Percentiles rank a stretch among this genome's conserved stretches.
Evolutionary conservation across 257 asterid species (phyloP).

Genomic region (Striga asiatica): DNA sequence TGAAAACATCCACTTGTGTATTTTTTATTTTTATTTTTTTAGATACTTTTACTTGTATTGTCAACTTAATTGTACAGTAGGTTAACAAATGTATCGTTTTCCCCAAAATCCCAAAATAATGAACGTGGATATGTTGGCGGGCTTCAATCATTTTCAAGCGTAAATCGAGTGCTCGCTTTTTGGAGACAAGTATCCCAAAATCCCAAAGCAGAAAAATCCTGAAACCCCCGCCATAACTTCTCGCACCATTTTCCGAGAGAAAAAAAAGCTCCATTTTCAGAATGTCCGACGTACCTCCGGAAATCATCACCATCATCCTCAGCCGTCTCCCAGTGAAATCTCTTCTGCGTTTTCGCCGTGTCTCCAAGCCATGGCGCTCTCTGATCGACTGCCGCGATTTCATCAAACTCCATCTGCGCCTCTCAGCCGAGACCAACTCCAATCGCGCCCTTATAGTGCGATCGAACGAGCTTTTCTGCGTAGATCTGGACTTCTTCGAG

Average conservation of each 20-base stretch:
- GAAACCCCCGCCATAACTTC: too few relatives aligned
- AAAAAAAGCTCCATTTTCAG: neutral
- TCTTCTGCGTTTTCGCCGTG: slow-evolving; percentile 42
- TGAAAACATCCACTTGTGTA: too few relatives aligned
- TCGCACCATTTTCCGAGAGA: neutral
- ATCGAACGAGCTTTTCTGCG: slow-evolving; percentile 20
- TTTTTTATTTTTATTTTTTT: too few relatives aligned
- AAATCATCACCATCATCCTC: slow-evolving; percentile 37
- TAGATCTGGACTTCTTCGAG: slow-evolving; percentile 19
- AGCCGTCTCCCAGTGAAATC: slow-evolving; percentile 47
- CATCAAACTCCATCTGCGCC: slow-evolving; percentile 32
- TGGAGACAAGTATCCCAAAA: too few relatives aligned
- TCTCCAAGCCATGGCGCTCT: slow-evolving; percentile 32
- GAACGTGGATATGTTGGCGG: too few relatives aligned
- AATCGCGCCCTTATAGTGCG: slow-evolving; percentile 32
- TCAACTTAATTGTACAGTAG: too few relatives aligned
- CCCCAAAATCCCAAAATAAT: too few relatives aligned
- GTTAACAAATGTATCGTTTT: too few relatives aligned
- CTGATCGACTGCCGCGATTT: slow-evolving; percentile 37
- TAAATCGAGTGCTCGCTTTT: too few relatives aligned
- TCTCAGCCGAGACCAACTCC: slow-evolving; percentile 15
- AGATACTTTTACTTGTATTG: too few relatives aligned
- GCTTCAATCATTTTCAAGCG: too few relatives aligned
- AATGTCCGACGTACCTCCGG: slow-evolving; percentile 24
- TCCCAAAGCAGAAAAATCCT: too few relatives aligned